Evolutionary conservation across 148 eudicot genomes (phyloP).

Genomic region (Cornus controversa): DNA sequence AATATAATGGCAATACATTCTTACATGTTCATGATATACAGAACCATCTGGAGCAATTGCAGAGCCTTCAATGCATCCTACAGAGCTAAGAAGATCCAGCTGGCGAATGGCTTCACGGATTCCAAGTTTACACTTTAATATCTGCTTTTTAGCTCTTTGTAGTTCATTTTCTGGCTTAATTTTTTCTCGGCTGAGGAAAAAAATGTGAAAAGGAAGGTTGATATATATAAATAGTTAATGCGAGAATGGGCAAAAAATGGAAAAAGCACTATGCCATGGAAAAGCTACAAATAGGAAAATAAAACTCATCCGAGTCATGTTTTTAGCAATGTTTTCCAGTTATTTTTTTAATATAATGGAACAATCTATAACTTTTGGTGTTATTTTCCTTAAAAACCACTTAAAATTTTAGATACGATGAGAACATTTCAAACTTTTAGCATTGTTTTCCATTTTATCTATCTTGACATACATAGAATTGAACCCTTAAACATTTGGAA

Average conservation of each 20-base stretch:
- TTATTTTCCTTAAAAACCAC: too few species aligned
- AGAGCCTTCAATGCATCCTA: slow-evolving; percentile 71
- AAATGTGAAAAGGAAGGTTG: neutral
- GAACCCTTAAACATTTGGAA: too few species aligned
- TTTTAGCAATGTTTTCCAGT: too few species aligned
- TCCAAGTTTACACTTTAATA: slow-evolving; percentile 83
- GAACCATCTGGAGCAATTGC: slow-evolving; percentile 87
- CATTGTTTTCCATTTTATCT: neutral
- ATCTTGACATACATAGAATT: neutral
- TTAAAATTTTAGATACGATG: neutral
- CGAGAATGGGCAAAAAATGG: neutral
- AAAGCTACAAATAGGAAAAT: too few species aligned
- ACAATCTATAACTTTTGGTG: too few species aligned
- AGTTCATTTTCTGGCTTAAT: slow-evolving; percentile 86
- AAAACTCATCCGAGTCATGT: too few species aligned
- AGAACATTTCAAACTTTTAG: neutral
- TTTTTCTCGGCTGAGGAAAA: slow-evolving; percentile 75
- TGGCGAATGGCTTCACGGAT: slow-evolving; percentile 82
- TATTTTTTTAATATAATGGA: too few species aligned
- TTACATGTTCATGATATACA: slow-evolving; percentile 92
- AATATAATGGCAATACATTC: slow-evolving; percentile 13
- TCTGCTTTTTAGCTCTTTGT: slow-evolving; percentile 78
- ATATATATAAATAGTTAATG: neutral
- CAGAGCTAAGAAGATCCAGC: slow-evolving; percentile 82
- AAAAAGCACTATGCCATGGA: neutral